These are phyloP conservation scores for Syncephalastrum contaminatum DNA, from an alignment of 371 early-diverging fungal genomes.

Conservation along the genomic window DNA sequence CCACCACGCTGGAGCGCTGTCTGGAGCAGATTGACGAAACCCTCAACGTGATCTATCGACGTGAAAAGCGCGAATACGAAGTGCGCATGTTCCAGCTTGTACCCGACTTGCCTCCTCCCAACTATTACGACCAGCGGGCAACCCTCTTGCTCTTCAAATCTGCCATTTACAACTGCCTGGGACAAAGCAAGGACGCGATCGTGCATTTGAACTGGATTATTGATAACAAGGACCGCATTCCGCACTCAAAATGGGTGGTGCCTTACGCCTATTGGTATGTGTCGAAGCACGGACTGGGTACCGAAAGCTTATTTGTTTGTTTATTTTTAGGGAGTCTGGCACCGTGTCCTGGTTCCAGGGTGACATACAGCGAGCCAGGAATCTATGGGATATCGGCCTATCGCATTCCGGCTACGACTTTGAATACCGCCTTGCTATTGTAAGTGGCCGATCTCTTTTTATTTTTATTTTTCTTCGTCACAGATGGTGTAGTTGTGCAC, in stretches of 20 bases:
- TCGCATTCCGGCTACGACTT: conserved; percentile 51
- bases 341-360: conserved; percentile 52
- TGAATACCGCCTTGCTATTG: conserved; percentile 52
- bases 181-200: conserved; percentile 35
- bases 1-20: conserved; percentile 34
- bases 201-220: conserved; percentile 59
- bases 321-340: conserved; percentile 51
- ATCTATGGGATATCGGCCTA: conserved; percentile 53
- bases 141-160: conserved; percentile 39
- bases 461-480: neutral
- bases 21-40: conserved; percentile 43
- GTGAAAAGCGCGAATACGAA: conserved; percentile 50
- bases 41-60: conserved; percentile 38
- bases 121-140: conserved; percentile 50
- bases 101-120: conserved; percentile 36
- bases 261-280: conserved; percentile 63
- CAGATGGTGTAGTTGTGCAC: neutral
- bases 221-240: conserved; percentile 49
- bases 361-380: conserved; percentile 39
- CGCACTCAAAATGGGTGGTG: conserved; percentile 54
- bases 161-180: conserved; percentile 31
- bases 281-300: neutral
- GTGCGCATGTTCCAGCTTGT: conserved; percentile 42
- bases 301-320: neutral
- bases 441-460: conserved; percentile 18